Base-by-base conservation (phyloP, 2,329 filamentous ascomycete species). In the Zopfia rhizophila region DNA sequence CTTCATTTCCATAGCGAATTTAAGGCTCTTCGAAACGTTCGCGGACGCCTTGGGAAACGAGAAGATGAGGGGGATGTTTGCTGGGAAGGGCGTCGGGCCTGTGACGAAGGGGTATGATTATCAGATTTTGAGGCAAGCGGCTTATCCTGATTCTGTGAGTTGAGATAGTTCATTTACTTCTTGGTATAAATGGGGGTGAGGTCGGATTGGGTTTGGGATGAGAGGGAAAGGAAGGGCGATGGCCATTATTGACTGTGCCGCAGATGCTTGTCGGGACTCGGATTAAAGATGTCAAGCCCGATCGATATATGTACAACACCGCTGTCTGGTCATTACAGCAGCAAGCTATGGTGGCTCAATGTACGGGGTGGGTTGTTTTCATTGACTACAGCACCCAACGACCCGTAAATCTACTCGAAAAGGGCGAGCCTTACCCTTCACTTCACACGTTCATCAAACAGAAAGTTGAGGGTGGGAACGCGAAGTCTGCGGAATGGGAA, bases 101-200 rank as follows among this genome's bases (percentile, higher is more conserved):
- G 36, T 46, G 17, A 16, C 33, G 10, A 46, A 40, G 25, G 33
- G 28, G 8, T 40, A 40, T 22, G 19, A 31, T 16, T 31, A 38
- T 13, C 19, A 46, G 31, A 18, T 46, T 13, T 40, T 23, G 29
- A 18, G 43, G 22, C 24, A 18, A 12, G 35, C 22, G 8, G 18
- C 18, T 12, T 46, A 46, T 40, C 43, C 43, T 16, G 43, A 46
- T 21, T 40, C 36, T 7, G 43, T 46, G 29, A 5, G 43, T 32
- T 23, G 16, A 11, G 16, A 14, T n/a, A 6, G 21, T 12, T 29
- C 7, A 13, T 16, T 12, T 23, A 43, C 24, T 27, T 27, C 24
- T 27, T 27, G 8, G 8, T n/a, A 27, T 27, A n/a, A 27, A 27
- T n/a, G n/a, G n/a, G 24, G n/a, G n/a, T 8, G n/a, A 27, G 24